Evolutionary conservation across 805 yeast species (phyloP), one percentile per base, ranked within the genome.

Genomic region (Metschnikowia lachancei): DNA sequence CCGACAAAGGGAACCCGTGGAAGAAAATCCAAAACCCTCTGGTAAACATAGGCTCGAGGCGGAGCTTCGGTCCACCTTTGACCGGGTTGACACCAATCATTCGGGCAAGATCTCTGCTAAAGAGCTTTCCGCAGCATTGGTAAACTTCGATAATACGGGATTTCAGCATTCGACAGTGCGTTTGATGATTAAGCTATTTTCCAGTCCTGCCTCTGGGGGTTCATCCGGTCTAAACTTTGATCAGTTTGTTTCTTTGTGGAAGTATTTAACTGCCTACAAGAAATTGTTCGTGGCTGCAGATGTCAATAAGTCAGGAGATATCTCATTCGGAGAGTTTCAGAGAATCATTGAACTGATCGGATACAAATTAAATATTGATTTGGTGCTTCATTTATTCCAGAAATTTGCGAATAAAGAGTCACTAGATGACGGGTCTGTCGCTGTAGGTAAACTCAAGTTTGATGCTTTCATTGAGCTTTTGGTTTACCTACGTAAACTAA

Each of bases 401-500:
- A 75, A 74, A 47, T 83, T 81, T 58, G 73, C 82, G 36, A 59
- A 62, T 52, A 64, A 64, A 33, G 75, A 69, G 19, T 19, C 44
- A 13, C 54, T 57, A 33, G 55, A 57, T 7, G 63, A 62, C 41
- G 56, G 52, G 14, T 42, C 53, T 14, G 46, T 60, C 8, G 49
- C 63, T 0, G 66, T 70, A 28, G 76, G 76, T 1, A 70, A 66
- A 47, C 61, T 88, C 64, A 81, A 85, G 49, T 88, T 88, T 63
- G 96, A 88, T 62, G 76, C 81, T 62, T 88, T 88, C 65, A 89
- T 88, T 20, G 95, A 88, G 61, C 76, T 87, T 44, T 74, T 88
- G 54, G 85, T 87, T 14, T 85, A 87, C 75, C 70, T 88, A 54
- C 75, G 87, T 60, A 78, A 87, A 52, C 75, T 86, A 52, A 87